phyloP scores from a whole-genome alignment of 257 asterid species.

The Vinca minor region DNA sequence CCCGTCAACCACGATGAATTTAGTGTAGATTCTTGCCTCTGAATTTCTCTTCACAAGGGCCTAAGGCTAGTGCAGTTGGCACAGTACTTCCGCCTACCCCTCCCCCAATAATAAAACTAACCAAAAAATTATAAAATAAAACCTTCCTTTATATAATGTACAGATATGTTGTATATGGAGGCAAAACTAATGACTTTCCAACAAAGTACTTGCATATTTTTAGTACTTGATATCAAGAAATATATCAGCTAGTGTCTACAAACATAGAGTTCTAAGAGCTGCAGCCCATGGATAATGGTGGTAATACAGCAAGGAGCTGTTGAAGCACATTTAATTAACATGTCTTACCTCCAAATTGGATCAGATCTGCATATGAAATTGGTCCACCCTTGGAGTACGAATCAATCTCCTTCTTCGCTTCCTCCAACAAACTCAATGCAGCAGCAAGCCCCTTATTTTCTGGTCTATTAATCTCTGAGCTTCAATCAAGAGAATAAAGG shows the following conservation, averaged over 20 bases:
- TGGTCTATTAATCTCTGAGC: constrained; percentile 95
- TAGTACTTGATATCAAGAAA: background rate
- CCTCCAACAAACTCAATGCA: constrained; percentile 66
- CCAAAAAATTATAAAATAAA: too few relatives aligned
- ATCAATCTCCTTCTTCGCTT: constrained; percentile 78
- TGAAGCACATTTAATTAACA: background rate
- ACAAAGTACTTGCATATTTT: background rate
- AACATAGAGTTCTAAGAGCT: background rate
- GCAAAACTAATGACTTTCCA: background rate
- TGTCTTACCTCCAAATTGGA: constrained; percentile 64
- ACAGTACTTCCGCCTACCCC: too few relatives aligned
- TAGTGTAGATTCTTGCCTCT: too few relatives aligned
- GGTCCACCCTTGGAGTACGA: constrained; percentile 75
- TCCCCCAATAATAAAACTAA: too few relatives aligned
- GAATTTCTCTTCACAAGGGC: too few relatives aligned
- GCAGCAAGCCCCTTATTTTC: constrained; percentile 75
- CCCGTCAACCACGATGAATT: background rate
- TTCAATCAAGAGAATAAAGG: constrained; percentile 46
- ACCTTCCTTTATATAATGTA: too few relatives aligned
- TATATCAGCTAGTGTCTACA: background rate
- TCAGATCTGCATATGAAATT: constrained; percentile 81
- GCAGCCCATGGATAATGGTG: background rate
- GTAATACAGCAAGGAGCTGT: background rate
- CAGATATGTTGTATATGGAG: background rate
- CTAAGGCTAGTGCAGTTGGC: too few relatives aligned